Evolutionary conservation across 2,329 filamentous ascomycete genomes (phyloP).

Genomic region (Trichophyton verrucosum): DNA sequence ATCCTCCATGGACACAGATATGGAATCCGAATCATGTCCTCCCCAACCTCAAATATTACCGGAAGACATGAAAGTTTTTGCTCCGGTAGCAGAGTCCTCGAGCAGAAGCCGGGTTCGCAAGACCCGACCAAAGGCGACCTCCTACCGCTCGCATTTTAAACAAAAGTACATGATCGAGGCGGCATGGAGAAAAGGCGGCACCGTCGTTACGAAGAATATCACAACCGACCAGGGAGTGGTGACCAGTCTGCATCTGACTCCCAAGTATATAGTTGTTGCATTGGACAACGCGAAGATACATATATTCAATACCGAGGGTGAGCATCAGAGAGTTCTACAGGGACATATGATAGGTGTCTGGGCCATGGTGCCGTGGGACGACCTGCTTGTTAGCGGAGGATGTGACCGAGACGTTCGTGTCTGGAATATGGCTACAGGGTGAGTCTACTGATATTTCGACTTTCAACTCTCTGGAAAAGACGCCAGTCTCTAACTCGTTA

Average conservation of each 20-base stretch:
- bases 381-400: slow-evolving; percentile 86
- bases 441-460: slow-evolving; percentile 17
- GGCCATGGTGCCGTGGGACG: slow-evolving; percentile 98
- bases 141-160: slow-evolving; percentile 95
- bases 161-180: slow-evolving; percentile 94
- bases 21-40: background rate
- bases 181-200: slow-evolving; percentile 88
- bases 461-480: too few relatives aligned
- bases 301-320: slow-evolving; percentile 86
- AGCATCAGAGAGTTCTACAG: slow-evolving; percentile 75
- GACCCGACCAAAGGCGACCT: slow-evolving; percentile 54
- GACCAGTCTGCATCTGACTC: slow-evolving; percentile 83
- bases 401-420: slow-evolving; percentile 95
- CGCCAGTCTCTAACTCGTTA: background rate
- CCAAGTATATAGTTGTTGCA: slow-evolving; percentile 94
- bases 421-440: slow-evolving; percentile 93
- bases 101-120: slow-evolving; percentile 17
- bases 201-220: slow-evolving; percentile 70
- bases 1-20: background rate
- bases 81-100: background rate
- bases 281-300: slow-evolving; percentile 98
- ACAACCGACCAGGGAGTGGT: slow-evolving; percentile 95
- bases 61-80: background rate
- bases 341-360: slow-evolving; percentile 99
- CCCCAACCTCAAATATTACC: background rate